Percentiles rank a stretch among this genome's conserved stretches.
Evolutionary conservation across 148 eudicot genomes (phyloP).

Genomic region (Camellia japonica): DNA sequence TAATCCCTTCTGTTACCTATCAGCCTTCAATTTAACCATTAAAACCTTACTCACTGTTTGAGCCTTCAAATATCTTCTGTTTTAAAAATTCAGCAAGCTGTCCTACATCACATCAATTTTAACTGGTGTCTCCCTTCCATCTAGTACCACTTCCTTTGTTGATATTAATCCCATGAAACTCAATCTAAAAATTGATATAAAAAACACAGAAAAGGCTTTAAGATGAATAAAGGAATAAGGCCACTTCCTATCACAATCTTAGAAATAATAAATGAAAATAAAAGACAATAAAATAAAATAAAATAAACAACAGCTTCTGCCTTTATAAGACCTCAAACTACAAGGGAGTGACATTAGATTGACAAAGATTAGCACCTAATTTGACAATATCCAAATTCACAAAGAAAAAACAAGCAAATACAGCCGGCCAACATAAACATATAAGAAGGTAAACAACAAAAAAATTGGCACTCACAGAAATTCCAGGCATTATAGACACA

Average conservation of each 20-base stretch:
- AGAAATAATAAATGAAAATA: neutral
- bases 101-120: slow-evolving; percentile 44
- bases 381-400: too few species aligned
- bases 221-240: slow-evolving; percentile 8
- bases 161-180: slow-evolving; percentile 78
- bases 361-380: neutral
- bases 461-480: neutral
- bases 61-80: too few species aligned
- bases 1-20: too few species aligned
- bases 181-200: slow-evolving; percentile 46
- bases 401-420: neutral
- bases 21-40: too few species aligned
- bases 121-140: slow-evolving; percentile 88
- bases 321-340: neutral
- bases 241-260: neutral
- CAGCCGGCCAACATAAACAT: neutral
- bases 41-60: too few species aligned
- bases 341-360: neutral
- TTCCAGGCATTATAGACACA: neutral
- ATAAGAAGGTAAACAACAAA: neutral
- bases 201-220: neutral
- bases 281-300: neutral
- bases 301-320: neutral
- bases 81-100: too few species aligned
- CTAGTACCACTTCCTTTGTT: slow-evolving; percentile 74